These are phyloP conservation scores for Grifola frondosa DNA, from an alignment of 1,284 basidiomycete species.

Conservation along the genomic window DNA sequence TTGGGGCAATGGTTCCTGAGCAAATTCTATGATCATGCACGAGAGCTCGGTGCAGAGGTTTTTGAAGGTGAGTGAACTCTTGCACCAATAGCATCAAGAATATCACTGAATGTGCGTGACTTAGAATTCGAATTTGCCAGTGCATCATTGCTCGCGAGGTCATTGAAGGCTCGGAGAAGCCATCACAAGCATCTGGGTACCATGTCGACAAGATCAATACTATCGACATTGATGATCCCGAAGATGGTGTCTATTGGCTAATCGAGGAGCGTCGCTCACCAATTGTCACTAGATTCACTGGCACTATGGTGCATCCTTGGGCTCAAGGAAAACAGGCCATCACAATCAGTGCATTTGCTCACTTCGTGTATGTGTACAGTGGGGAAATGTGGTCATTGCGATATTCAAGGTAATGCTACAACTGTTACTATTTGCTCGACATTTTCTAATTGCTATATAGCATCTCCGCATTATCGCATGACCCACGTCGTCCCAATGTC, in stretches of 20 bases:
- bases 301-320: background rate
- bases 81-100: too few species aligned
- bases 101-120: too few species aligned
- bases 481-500: background rate
- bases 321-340: background rate
- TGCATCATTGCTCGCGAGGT: background rate
- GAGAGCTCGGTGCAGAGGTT: background rate
- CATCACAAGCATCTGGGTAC: background rate
- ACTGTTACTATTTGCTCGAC: too few species aligned
- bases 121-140: slow-evolving; percentile 3
- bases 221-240: background rate
- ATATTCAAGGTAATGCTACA: slow-evolving; percentile 7
- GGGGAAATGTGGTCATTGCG: slow-evolving; percentile 1
- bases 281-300: background rate
- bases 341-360: slow-evolving; percentile 2
- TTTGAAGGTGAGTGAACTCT: background rate
- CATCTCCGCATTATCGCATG: too few species aligned
- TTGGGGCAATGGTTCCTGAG: slow-evolving; percentile 5
- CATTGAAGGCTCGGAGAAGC: background rate
- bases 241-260: slow-evolving; percentile 4
- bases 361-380: background rate
- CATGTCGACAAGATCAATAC: background rate
- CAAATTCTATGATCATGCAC: slow-evolving; percentile 1
- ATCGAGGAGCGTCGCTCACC: slow-evolving; percentile 2
- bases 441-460: too few species aligned